These are phyloP conservation scores for Leishmania braziliensis DNA, from an alignment of 208 protist genomes.

Conservation along the genomic window DNA sequence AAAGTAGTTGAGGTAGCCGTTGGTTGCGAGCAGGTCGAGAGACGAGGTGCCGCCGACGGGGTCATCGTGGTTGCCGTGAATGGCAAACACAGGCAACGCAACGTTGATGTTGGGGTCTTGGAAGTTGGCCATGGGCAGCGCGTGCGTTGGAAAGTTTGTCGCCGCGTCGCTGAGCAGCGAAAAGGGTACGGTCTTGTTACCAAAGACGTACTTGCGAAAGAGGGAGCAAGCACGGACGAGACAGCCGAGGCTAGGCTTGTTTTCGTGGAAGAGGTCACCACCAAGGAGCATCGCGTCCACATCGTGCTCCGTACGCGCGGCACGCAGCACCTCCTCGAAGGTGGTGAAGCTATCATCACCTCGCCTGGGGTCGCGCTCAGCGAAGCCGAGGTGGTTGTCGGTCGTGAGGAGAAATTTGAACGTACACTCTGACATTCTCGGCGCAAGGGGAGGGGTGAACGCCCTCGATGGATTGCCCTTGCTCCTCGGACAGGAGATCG, in stretches of 20 bases:
- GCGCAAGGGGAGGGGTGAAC: background rate
- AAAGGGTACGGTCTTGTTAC: slow-evolving; percentile 90
- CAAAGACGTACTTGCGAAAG: slow-evolving; percentile 91
- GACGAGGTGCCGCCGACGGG: slow-evolving; percentile 94
- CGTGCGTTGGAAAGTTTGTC: slow-evolving; percentile 90
- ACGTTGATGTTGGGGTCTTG: slow-evolving; percentile 99
- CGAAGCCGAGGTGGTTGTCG: slow-evolving; percentile 97
- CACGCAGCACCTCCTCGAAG: slow-evolving; percentile 98
- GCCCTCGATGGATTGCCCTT: background rate
- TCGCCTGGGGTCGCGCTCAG: slow-evolving; percentile 95
- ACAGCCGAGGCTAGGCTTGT: slow-evolving; percentile 97
- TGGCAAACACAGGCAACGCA: slow-evolving; percentile 97
- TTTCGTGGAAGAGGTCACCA: slow-evolving; percentile 99
- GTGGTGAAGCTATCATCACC: slow-evolving; percentile 98
- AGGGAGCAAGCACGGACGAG: slow-evolving; percentile 90
- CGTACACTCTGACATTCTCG: slow-evolving; percentile 38
- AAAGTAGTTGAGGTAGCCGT: slow-evolving; percentile 99
- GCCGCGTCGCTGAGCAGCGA: slow-evolving; percentile 92
- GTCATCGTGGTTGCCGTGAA: slow-evolving; percentile 99
- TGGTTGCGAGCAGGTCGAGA: slow-evolving; percentile 95
- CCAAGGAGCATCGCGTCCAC: slow-evolving; percentile 98
- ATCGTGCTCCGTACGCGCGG: slow-evolving; percentile 91
- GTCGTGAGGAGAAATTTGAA: slow-evolving; percentile 94
- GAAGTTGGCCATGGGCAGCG: slow-evolving; percentile 86
- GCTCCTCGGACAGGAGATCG: background rate